phyloP scores from a whole-genome alignment of 495 filamentous ascomycete species.

The Tuber microsphaerosporum region DNA sequence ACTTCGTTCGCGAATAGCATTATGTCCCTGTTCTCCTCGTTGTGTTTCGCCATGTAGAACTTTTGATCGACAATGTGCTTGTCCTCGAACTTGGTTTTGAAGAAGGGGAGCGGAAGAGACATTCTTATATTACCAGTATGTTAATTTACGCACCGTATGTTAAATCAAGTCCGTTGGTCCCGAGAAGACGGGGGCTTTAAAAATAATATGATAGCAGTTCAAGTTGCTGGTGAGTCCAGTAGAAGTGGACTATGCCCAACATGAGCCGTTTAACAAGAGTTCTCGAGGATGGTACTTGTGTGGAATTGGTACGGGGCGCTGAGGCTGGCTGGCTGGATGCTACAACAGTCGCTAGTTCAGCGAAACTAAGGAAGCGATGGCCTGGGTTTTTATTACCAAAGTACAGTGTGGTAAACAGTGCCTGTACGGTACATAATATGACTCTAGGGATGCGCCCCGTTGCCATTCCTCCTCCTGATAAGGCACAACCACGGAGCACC shows the following conservation, averaged over 20 bases:
- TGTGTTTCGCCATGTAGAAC: neutral
- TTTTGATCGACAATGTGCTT: conserved; percentile 1
- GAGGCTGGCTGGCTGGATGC: neutral
- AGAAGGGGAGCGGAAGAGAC: conserved; percentile 3
- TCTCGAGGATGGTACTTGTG: neutral
- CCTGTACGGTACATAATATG: neutral
- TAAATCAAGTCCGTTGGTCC: neutral
- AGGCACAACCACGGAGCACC: neutral
- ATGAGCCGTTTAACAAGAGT: neutral
- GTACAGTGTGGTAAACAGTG: neutral
- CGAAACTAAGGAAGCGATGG: neutral
- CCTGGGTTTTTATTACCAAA: neutral
- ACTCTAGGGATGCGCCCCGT: neutral
- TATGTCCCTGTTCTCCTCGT: conserved; percentile 2
- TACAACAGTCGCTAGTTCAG: neutral
- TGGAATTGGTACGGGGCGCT: neutral
- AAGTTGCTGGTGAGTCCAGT: neutral
- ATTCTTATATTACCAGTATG: neutral
- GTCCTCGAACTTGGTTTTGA: neutral
- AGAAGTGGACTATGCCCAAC: neutral
- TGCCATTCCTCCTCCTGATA: neutral
- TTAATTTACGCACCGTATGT: neutral
- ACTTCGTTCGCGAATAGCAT: neutral
- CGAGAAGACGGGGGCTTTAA: neutral
- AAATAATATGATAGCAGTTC: neutral